phyloP scores from a whole-genome alignment of 441 rosid genomes.

The Capsella rubella region DNA sequence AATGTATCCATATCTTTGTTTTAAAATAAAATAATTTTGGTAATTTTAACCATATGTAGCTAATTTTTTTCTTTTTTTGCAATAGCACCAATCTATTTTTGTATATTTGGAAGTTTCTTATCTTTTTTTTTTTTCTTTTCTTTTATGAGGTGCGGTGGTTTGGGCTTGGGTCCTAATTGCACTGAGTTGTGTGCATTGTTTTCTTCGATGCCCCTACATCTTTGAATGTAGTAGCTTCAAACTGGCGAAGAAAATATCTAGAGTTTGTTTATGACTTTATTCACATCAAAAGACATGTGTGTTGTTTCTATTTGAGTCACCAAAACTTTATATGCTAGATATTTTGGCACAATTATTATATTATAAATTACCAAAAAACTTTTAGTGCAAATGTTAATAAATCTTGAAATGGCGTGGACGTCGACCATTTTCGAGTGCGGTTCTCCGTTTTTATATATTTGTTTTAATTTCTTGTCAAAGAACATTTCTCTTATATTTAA shows the following conservation, averaged over 20 bases:
- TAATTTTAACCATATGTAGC: background rate
- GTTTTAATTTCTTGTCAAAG: background rate
- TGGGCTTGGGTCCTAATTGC: conserved; percentile 25
- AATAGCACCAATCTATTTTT: background rate
- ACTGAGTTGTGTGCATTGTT: conserved; percentile 22
- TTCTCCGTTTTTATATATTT: background rate
- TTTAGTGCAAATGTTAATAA: conserved; percentile 1
- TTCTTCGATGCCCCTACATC: conserved; percentile 14
- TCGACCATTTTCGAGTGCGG: conserved; percentile 17
- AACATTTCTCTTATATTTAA: background rate
- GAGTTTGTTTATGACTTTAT: conserved; percentile 32
- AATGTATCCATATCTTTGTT: background rate
- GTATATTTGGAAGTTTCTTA: background rate
- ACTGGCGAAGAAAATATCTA: conserved; percentile 35
- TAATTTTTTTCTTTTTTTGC: background rate
- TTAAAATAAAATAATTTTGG: background rate
- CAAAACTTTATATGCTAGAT: conserved; percentile 22
- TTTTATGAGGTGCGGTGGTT: background rate
- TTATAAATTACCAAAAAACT: background rate
- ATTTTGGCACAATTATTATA: conserved; percentile 31
- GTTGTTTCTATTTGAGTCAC: conserved; percentile 37
- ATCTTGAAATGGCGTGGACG: conserved; percentile 14
- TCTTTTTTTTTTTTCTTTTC: background rate
- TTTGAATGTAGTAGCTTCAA: conserved; percentile 20
- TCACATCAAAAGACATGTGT: conserved; percentile 38